Base-by-base conservation (phyloP, 1,284 basidiomycete species). In the Ustilago esculenta region DNA sequence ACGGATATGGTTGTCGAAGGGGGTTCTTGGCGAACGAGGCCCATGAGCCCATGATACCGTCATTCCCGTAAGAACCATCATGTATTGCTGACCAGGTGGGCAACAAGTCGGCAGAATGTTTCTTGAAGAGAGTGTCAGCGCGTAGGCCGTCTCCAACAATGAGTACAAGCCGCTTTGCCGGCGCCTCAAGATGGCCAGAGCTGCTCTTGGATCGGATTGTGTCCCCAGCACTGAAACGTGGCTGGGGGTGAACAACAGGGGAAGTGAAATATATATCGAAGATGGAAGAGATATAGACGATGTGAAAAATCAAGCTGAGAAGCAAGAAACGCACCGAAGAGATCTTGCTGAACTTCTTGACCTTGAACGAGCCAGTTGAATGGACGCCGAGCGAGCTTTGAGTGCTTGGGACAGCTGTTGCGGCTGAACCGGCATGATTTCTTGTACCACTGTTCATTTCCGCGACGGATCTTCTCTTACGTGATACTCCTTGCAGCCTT, bases 221-320 rank as follows among this genome's bases (percentile, higher is more conserved):
- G 4, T 24, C 32, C 35, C 40, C 36, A 32, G 53, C 53, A 32
- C 55, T 54, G 53, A 73, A 81, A 18, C 77, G 73, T 20, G 55
- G 53, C 33, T 53, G 39, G 1, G 77, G 77, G 37, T 81, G 73
- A 5, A 83, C 79, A 35, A 84, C 83, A 1, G 83, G 84, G 15
- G 81, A 82, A 17, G 88, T 90, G 75, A 94, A 94, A 82, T 94
- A 94, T 82, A 92, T 92, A 83, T 94, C 91, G 82, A 94, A 94
- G 27, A 94, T 73, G 37, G 72, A 67, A 21, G 55, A 71, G 33
- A 65, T 75, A 51, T 73, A 75, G 51, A 79, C 41, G 25, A 75
- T 44, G 39, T 77, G 74, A 35, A 81, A 75, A 3, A 77, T 45
- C 15, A 79, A 56, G 12, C 61, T 72, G 18, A 77, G 63, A 20